Evolutionary conservation across 352 stramenopile genomes (phyloP), one percentile per base, ranked within the genome.

Genomic region (Globisporangium middletonii): DNA sequence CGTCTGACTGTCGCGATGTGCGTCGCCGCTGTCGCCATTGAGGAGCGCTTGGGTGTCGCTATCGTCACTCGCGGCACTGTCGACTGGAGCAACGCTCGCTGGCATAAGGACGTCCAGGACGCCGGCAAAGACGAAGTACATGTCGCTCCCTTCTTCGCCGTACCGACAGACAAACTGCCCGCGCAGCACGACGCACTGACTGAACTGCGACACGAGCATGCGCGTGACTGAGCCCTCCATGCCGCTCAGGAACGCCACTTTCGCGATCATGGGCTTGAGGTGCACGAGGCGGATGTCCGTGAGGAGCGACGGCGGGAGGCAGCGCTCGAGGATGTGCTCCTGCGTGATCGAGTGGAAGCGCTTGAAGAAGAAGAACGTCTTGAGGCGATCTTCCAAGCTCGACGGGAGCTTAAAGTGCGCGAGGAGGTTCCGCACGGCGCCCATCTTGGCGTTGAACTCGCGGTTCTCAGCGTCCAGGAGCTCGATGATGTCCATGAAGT

Each of bases 81-180:
- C 16, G 47, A 35, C 19, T 18, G 37, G 35, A 46, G 35, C 19
- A 9, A 26, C 30, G n/a, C 11, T 18, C 28, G 15, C 23, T 11
- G 46, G 26, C 48, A 82, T 33, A 27, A 72, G 59, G 4, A 84
- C 63, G 8, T 74, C 68, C 0, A 85, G 61, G 4, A 77, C 53
- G 2, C 75, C 75, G 2, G 71, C 71, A 37, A 80, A 85, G 0
- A 85, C 64, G 55, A 85, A 82, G 35, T 57, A 85, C 75, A 85
- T 85, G 15, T 85, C 75, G 54, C 59, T 71, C 0, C 72, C 75
- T 46, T 80, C 65, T 13, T 85, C 75, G 2, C 68, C 63, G n/a
- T 65, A 72, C 12, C 59, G 61, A 33, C 64, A 82, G 4, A 82
- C 64, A 18, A 69, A 78, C 45, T 80, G 55, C 12, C 74, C 59